These are phyloP conservation scores for Didymella sp. DNA, from an alignment of 2,329 filamentous ascomycete species.

Conservation along the genomic window DNA sequence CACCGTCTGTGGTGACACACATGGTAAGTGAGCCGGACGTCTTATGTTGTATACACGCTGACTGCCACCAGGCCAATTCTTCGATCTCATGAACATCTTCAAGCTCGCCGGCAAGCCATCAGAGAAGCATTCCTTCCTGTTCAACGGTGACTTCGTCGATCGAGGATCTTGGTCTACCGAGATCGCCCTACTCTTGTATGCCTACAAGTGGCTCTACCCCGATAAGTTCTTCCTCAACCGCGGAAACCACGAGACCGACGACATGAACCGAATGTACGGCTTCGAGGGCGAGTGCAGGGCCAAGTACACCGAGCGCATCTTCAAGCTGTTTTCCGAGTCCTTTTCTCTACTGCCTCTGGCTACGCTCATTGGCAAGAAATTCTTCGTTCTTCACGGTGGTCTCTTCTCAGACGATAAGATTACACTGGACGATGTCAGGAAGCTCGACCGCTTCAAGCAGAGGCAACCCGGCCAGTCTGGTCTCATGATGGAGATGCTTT, in stretches of 20 bases:
- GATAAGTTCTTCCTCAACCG: conserved; percentile 92
- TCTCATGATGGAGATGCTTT: conserved; percentile 99
- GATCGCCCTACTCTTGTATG: conserved; percentile 89
- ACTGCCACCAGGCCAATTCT: conserved; percentile 80
- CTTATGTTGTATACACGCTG: conserved; percentile 14
- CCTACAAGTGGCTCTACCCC: conserved; percentile 95
- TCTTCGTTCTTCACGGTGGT: conserved; percentile 90
- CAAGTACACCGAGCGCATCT: conserved; percentile 95
- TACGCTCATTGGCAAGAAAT: conserved; percentile 89
- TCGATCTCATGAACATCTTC: conserved; percentile 96
- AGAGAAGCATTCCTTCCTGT: conserved; percentile 90
- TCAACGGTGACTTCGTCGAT: conserved; percentile 99
- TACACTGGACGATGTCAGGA: conserved; percentile 90
- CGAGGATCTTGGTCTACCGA: conserved; percentile 98
- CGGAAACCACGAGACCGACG: conserved; percentile 98
- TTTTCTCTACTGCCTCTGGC: conserved; percentile 94
- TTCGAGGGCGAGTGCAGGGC: conserved; percentile 98
- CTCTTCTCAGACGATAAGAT: conserved; percentile 95
- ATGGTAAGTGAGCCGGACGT: conserved; percentile 65
- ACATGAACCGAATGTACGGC: conserved; percentile 98
- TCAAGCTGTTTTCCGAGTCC: conserved; percentile 97
- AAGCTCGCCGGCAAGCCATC: conserved; percentile 83
- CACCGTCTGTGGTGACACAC: conserved; percentile 96
- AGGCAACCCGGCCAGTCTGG: conserved; percentile 91
- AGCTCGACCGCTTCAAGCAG: conserved; percentile 88